A percentile compares a stretch with the other conserved stretches of the same genome.
Evolutionary conservation across 1,284 basidiomycete genomes (phyloP).

Genomic region (Cutaneotrichosporon daszewskae): DNA sequence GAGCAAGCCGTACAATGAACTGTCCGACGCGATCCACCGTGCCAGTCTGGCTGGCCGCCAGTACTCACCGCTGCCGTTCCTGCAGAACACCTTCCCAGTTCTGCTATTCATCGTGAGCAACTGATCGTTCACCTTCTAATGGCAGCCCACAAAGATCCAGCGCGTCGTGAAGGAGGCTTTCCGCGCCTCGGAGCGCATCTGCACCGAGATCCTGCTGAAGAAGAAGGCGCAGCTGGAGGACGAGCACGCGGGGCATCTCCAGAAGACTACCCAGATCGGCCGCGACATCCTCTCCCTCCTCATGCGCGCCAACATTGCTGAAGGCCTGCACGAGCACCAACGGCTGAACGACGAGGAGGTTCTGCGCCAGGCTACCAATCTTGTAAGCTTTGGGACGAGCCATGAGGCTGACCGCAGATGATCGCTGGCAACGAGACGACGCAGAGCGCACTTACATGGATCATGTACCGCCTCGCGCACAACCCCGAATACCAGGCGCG

Average conservation of each 20-base stretch:
- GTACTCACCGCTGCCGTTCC: conserved; percentile 54
- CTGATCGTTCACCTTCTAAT: neutral
- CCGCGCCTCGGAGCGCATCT: conserved; percentile 1
- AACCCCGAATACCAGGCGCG: conserved; percentile 55
- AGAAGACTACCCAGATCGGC: conserved; percentile 50
- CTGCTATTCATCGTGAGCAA: conserved; percentile 45
- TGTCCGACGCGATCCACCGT: conserved; percentile 31
- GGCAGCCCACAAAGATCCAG: neutral
- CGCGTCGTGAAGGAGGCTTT: neutral
- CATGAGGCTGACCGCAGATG: conserved; percentile 23
- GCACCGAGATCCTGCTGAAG: conserved; percentile 53
- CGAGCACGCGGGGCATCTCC: conserved; percentile 29
- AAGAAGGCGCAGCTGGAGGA: conserved; percentile 46
- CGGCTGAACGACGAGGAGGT: conserved; percentile 62
- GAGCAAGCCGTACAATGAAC: conserved; percentile 25
- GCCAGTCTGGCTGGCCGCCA: conserved; percentile 2
- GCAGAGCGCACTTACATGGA: conserved; percentile 65
- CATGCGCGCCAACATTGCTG: conserved; percentile 59
- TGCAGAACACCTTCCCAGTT: conserved; percentile 59
- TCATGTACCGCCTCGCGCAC: conserved; percentile 60
- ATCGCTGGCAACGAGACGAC: conserved; percentile 69
- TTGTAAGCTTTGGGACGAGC: conserved; percentile 50
- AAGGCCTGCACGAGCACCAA: conserved; percentile 54
- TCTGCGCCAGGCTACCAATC: conserved; percentile 68
- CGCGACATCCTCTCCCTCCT: conserved; percentile 50